A percentile compares a stretch with the other conserved stretches of the same genome.
phyloP scores from a whole-genome alignment of 2,329 filamentous ascomycete species.

The Claviceps monticola region DNA sequence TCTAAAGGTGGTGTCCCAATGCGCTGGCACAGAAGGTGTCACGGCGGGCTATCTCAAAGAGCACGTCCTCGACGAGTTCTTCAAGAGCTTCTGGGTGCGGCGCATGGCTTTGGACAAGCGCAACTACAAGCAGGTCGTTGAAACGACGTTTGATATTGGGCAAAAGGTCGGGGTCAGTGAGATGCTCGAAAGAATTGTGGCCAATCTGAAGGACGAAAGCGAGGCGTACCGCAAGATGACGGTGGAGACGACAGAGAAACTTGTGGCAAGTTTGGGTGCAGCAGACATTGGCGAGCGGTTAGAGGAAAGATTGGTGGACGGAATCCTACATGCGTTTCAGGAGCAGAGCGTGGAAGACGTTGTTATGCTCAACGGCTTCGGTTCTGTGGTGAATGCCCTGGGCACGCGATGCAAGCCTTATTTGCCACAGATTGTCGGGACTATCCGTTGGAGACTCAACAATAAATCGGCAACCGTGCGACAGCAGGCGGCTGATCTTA shows the following conservation, averaged over 20 bases:
- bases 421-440: constrained; percentile 90
- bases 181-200: constrained; percentile 85
- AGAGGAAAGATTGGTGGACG: constrained; percentile 88
- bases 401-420: constrained; percentile 92
- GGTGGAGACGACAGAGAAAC: constrained; percentile 92
- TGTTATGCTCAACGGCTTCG: constrained; percentile 93
- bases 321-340: constrained; percentile 91
- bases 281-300: constrained; percentile 87
- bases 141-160: constrained; percentile 91
- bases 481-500: constrained; percentile 91
- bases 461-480: constrained; percentile 96
- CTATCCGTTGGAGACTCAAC: constrained; percentile 91
- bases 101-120: constrained; percentile 95
- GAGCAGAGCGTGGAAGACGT: constrained; percentile 95
- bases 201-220: constrained; percentile 94
- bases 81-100: constrained; percentile 97
- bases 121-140: constrained; percentile 95
- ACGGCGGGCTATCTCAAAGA: constrained; percentile 92
- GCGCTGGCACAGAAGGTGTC: constrained; percentile 85
- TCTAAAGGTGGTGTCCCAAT: constrained; percentile 92
- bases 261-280: constrained; percentile 82
- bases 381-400: constrained; percentile 90
- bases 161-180: constrained; percentile 97
- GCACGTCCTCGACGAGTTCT: constrained; percentile 88
- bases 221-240: constrained; percentile 99